Evolutionary conservation across 169 alveolate genomes (phyloP).

Genomic region (Sarcocystis neurona): DNA sequence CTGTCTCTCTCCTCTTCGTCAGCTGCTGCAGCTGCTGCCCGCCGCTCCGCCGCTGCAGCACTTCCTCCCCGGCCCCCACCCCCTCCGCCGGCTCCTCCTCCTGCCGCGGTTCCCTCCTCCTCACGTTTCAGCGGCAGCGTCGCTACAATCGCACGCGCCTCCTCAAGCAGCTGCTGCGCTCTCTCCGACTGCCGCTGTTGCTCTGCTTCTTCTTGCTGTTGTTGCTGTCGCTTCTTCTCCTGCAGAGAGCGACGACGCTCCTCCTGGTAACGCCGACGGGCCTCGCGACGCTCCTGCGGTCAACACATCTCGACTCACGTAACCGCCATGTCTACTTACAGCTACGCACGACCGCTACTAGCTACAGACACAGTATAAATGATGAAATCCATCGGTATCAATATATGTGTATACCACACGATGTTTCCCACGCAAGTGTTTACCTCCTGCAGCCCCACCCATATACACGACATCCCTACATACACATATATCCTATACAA

Average conservation of each 20-base stretch:
- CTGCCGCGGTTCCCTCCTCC: not conserved
- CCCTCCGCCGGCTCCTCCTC: not conserved
- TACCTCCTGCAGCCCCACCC: too few relatives aligned
- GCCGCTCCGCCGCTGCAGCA: not conserved
- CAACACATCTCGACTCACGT: not conserved
- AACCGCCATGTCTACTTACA: not conserved
- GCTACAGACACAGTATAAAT: too few relatives aligned
- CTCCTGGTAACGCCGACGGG: constrained; percentile 30
- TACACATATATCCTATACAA: too few relatives aligned
- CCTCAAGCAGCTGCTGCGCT: constrained; percentile 7
- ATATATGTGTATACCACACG: too few relatives aligned
- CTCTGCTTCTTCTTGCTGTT: constrained; percentile 13
- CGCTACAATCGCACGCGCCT: constrained; percentile 19
- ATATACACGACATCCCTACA: too few relatives aligned
- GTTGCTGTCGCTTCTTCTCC: constrained; percentile 23
- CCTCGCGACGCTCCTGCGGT: constrained; percentile 35
- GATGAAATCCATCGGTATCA: too few relatives aligned
- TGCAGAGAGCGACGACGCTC: constrained; percentile 17
- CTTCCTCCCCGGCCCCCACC: constrained; percentile 10
- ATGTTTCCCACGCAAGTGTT: too few relatives aligned
- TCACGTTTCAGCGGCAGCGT: constrained; percentile 22
- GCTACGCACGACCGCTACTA: too few relatives aligned
- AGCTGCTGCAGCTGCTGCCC: too few relatives aligned
- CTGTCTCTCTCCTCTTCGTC: not conserved
- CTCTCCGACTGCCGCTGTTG: constrained; percentile 10